Evolutionary conservation across 805 yeast species (phyloP), one percentile per base, ranked within the genome.

Genomic region (Saccharomycopsis fibuligera): DNA sequence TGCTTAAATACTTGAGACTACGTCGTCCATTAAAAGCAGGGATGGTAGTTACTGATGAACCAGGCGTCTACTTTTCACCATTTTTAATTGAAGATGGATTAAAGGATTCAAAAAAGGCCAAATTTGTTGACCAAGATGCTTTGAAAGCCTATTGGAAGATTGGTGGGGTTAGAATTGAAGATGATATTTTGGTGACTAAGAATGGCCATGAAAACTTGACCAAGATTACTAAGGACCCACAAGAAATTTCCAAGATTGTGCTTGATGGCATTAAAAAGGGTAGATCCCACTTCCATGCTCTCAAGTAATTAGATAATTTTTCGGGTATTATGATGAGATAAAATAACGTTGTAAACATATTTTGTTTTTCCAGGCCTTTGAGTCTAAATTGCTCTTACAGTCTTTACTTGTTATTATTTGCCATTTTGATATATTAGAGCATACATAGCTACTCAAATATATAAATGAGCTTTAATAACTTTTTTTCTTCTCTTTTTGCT

Each of bases 111-210:
- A 65, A 66, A 41, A 76, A 77, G 57, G 54, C 66, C 31, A 78
- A 77, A 58, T 85, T 68, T 63, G 81, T 91, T 49, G 73, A 88
- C 58, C 62, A 65, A 54, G 79, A 76, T 0, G 79, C 84, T 5
- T 69, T 91, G 53, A 80, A 86, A 48, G 81, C 78, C 59, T 91
- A 89, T 65, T 78, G 84, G 83, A 77, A 83, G 56, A 78, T 93
- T 49, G 99, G 99, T n/a, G 99, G 99, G 40, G 96, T 91, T 4
- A 79, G 99, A 65, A 88, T 91, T 49, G 99, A 91, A 66, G 99
- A 91, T 62, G 97, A 91, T 61, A 75, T 93, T 37, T 68, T 87
- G 40, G 83, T 91, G 27, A 86, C 96, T 1, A 72, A 73, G 42
- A 68, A 67, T 47, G 98, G 98, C 0, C 79, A 66, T 60, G 96